Evolutionary conservation across 2,329 filamentous ascomycete species (phyloP), one percentile per base, ranked within the genome.

Genomic region (Plenodomus biglobosus): DNA sequence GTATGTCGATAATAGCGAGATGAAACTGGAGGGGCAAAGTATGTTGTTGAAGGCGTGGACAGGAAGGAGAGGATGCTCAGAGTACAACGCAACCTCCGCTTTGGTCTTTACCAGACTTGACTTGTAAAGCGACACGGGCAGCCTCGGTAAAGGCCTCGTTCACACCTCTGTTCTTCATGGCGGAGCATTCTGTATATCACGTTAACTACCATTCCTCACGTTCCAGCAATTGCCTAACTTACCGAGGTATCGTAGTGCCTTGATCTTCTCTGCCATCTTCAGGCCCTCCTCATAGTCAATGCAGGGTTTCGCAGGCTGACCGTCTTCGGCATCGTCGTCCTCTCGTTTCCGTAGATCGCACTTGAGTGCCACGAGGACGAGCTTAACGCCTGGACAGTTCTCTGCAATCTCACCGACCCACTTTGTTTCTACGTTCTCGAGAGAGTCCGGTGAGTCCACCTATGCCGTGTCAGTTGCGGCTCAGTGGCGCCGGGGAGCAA

Each of bases 101-200:
- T 59, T 76, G 76, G 62, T 79, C 76, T 59, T 76, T 78, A 55
- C 69, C 71, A 44, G 72, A 76, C 71, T 80, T 80, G 58, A 80
- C 77, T 48, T 75, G 73, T 22, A 99, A 79, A 13, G 94, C 94
- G 30, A 99, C 94, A 65, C 95, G 87, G 19, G 94, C 92, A 35
- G 94, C 94, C 78, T 99, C 94, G 35, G 94, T 97, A 68, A 99
- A 99, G 37, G 94, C 94, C 75, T 99, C 94, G 74, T 97, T 96
- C 68, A 99, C 95, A 52, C 94, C 94, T 42, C 94, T 85, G 75
- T 99, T 99, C 76, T 92, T 87, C 85, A 97, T 97, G 48, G 94
- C 94, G 32, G 94, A 97, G 79, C 94, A 99, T 80, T 99, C 94
- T 86, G 64, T 32, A 3, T 40, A 18, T 35, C 18, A 24, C 16